Conservation (phyloP, 768 basidiomycete species). For the Mrakia hoshinonis region DNA sequence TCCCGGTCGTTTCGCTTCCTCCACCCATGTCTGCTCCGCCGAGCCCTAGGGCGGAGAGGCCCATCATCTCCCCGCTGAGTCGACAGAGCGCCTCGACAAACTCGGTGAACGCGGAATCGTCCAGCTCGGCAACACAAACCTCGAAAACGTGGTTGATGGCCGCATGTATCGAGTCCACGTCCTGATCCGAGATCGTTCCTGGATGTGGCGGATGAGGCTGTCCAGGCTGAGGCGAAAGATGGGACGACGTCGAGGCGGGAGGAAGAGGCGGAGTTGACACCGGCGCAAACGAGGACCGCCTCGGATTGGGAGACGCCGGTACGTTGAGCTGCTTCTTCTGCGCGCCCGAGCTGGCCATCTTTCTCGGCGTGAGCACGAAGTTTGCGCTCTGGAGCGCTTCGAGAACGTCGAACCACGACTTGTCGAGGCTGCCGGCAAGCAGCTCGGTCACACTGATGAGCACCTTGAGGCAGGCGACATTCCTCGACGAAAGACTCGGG, state of each 20-base stretch:
- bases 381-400: constrained; percentile 92
- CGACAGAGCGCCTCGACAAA: constrained; percentile 74
- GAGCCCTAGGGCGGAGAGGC: constrained; percentile 34
- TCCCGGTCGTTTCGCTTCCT: background rate
- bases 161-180: constrained; percentile 61
- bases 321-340: constrained; percentile 2
- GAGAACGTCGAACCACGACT: constrained; percentile 80
- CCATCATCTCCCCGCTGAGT: constrained; percentile 85
- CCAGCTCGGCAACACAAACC: constrained; percentile 62
- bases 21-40: background rate
- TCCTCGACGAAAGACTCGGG: constrained; percentile 76
- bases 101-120: constrained; percentile 69
- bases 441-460: constrained; percentile 67
- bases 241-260: background rate
- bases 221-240: constrained; percentile 24
- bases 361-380: constrained; percentile 54
- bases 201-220: constrained; percentile 34
- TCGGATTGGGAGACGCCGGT: background rate
- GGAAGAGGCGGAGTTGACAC: constrained; percentile 29
- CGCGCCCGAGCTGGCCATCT: constrained; percentile 12
- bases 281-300: constrained; percentile 25
- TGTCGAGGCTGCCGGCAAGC: constrained; percentile 72
- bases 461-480: constrained; percentile 81
- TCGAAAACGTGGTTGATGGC: constrained; percentile 81
- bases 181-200: constrained; percentile 54